phyloP scores from a whole-genome alignment of 2,329 filamentous ascomycete species.

The Aspergillus neotritici region DNA sequence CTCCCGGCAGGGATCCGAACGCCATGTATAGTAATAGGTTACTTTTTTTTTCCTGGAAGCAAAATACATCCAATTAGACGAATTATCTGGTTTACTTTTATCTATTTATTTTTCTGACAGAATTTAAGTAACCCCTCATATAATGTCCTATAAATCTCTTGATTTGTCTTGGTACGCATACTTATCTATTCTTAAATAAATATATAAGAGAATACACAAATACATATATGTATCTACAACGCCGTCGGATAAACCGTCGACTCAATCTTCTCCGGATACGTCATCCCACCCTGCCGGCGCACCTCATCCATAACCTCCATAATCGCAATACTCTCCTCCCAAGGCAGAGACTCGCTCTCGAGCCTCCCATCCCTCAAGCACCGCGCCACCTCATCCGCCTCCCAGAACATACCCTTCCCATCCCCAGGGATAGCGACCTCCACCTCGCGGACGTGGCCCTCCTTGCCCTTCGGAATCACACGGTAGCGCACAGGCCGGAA shows the following conservation, averaged over 20 bases:
- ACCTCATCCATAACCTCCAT: conserved; percentile 77
- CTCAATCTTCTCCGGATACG: conserved; percentile 63
- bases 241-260: conserved; percentile 50
- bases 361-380: conserved; percentile 70
- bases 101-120: too few species aligned
- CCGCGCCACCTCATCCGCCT: conserved; percentile 71
- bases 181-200: too few species aligned
- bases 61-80: background rate
- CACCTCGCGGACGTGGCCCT: conserved; percentile 41
- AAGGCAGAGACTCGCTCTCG: conserved; percentile 65
- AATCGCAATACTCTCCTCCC: conserved; percentile 72
- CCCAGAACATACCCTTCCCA: conserved; percentile 85
- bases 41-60: conserved; percentile 13
- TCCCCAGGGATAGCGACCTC: conserved; percentile 46
- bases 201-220: too few species aligned
- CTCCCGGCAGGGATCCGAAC: conserved; percentile 12
- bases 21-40: conserved; percentile 30
- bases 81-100: too few species aligned
- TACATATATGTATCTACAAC: conserved; percentile 24
- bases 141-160: too few species aligned
- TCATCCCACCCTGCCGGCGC: conserved; percentile 56
- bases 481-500: conserved; percentile 63
- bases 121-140: too few species aligned
- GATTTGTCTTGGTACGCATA: too few species aligned
- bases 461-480: conserved; percentile 52